A percentile compares a stretch with the other conserved stretches of the same genome.
These are phyloP conservation scores for Talaromyces albobiverticillius DNA, from an alignment of 2,329 filamentous ascomycete genomes.

Conservation along the genomic window DNA sequence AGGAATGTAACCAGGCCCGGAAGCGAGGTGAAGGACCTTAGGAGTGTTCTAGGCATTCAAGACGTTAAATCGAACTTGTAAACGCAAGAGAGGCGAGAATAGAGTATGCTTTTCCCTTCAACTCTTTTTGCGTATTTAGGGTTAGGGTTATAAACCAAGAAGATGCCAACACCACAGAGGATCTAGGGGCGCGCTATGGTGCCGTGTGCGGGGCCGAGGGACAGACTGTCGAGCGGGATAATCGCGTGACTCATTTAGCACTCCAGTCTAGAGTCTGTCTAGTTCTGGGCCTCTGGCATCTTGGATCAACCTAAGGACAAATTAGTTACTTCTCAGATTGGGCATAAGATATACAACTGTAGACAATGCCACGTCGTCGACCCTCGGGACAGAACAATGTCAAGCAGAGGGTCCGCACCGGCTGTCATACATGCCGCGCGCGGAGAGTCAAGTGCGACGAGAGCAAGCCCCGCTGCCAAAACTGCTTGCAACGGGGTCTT, in stretches of 20 bases:
- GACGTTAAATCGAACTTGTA: background rate
- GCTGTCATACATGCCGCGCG: slow-evolving; percentile 16
- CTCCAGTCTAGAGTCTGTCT: too few relatives aligned
- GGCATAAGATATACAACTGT: too few relatives aligned
- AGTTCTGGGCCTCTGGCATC: too few relatives aligned
- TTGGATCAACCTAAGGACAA: background rate
- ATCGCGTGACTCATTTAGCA: too few relatives aligned
- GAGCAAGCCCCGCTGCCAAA: slow-evolving; percentile 19
- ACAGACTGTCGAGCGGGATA: too few relatives aligned
- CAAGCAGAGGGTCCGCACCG: slow-evolving; percentile 10
- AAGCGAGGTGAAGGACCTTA: slow-evolving; percentile 6
- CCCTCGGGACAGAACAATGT: background rate
- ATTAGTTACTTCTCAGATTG: too few relatives aligned
- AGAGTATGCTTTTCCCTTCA: background rate
- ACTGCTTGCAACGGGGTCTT: slow-evolving; percentile 18
- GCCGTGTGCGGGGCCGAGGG: too few relatives aligned
- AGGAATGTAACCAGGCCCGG: slow-evolving; percentile 10
- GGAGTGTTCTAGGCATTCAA: slow-evolving; percentile 1
- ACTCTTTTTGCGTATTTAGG: too few relatives aligned
- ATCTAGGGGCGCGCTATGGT: too few relatives aligned
- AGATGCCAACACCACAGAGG: too few relatives aligned
- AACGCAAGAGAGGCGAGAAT: background rate
- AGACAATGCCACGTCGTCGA: slow-evolving; percentile 6
- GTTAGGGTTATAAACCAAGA: too few relatives aligned
- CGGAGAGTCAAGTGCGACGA: slow-evolving; percentile 24